Percentiles rank a stretch among this genome's conserved stretches.
These are phyloP conservation scores for Psidium friedrichsthalianum DNA, from an alignment of 345 rosid species.

Conservation along the genomic window DNA sequence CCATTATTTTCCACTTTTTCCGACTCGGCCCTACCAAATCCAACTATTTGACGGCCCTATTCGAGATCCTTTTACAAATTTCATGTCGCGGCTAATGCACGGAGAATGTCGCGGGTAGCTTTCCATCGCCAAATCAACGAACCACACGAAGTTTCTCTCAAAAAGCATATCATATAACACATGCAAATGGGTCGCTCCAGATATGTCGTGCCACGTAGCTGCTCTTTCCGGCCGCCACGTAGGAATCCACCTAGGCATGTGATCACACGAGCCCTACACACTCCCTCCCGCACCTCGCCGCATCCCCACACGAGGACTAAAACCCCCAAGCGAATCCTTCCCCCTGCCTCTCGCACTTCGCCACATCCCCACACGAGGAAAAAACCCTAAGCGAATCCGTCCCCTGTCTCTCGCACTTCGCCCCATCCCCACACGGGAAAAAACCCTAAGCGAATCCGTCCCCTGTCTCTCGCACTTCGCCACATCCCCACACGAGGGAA, in stretches of 20 bases:
- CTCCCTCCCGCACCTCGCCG: not conserved
- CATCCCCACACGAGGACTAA: not conserved
- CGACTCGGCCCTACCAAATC: too few species aligned
- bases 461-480: not conserved
- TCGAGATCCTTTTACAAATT: not conserved
- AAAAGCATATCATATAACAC: not conserved
- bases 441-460: not conserved
- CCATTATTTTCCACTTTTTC: too few species aligned
- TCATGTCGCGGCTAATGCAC: not conserved
- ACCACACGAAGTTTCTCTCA: not conserved
- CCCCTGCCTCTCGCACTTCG: not conserved
- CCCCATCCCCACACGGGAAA: not conserved
- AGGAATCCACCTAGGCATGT: constrained; percentile 5
- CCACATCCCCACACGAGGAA: not conserved
- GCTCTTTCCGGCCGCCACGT: not conserved
- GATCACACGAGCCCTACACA: constrained; percentile 5
- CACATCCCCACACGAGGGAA: not conserved
- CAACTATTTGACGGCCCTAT: too few species aligned
- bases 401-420: not conserved
- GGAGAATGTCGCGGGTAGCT: not conserved
- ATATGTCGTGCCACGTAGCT: not conserved
- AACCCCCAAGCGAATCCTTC: not conserved
- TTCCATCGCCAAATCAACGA: not conserved
- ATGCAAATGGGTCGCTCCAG: not conserved
- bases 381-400: not conserved